Percentiles rank a stretch among this genome's conserved stretches.
Conservation (phyloP, 805 yeast species). For the Pichia nanzhaoensis region DNA sequence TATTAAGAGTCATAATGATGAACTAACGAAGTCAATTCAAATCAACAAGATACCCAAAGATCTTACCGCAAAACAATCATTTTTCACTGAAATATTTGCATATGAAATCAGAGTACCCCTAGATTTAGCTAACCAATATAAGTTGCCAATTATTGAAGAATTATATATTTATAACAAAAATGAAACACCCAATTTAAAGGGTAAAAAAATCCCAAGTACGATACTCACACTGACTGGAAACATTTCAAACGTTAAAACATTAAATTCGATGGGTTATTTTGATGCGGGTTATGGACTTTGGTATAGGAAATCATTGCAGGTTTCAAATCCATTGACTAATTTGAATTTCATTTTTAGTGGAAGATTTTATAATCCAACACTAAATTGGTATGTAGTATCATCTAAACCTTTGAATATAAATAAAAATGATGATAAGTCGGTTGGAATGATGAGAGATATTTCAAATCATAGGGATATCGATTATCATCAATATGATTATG, state of each 20-base stretch:
- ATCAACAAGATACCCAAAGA: neutral
- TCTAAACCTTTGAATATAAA: slow-evolving; percentile 10
- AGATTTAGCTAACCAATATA: neutral
- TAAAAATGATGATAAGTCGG: neutral
- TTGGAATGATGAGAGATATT: slow-evolving; percentile 4
- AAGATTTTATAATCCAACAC: slow-evolving; percentile 72
- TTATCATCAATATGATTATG: slow-evolving; percentile 15
- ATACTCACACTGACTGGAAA: neutral
- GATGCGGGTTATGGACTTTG: slow-evolving; percentile 43
- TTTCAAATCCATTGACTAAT: slow-evolving; percentile 12
- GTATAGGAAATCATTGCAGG: slow-evolving; percentile 33
- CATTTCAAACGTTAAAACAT: neutral
- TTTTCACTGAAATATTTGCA: slow-evolving; percentile 2
- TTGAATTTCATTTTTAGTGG: slow-evolving; percentile 66
- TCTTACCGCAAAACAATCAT: neutral
- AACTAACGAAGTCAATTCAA: neutral
- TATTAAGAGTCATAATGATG: neutral
- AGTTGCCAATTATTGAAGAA: neutral
- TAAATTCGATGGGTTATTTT: slow-evolving; percentile 11
- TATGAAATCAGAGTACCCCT: slow-evolving; percentile 6
- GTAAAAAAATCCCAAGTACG: neutral
- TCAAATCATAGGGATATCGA: slow-evolving; percentile 3
- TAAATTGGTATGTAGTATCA: slow-evolving; percentile 44
- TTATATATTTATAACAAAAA: slow-evolving; percentile 3
- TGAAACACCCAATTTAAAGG: neutral